Evolutionary conservation across 202 grass and related monocot genomes (phyloP).

Genomic region (Panicum virgatum): DNA sequence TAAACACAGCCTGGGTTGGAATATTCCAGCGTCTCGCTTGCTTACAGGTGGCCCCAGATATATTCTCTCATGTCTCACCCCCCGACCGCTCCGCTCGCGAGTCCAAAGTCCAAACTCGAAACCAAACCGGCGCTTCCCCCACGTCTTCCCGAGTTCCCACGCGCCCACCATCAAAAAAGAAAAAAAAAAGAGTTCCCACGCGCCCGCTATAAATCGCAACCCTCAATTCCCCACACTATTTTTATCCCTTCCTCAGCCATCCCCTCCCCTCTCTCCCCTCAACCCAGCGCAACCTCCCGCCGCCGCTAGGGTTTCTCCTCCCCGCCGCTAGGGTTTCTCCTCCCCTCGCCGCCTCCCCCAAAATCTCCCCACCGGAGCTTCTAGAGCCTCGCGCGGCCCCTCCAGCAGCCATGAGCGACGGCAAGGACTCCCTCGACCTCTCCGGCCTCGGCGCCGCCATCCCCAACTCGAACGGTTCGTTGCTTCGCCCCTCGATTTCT

Average conservation of each 20-base stretch:
- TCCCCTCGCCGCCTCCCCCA: slow-evolving; percentile 9
- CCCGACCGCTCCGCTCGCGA: slow-evolving; percentile 9
- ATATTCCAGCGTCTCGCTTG: neutral
- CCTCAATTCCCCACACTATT: slow-evolving; percentile 1
- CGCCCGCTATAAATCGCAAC: slow-evolving; percentile 40
- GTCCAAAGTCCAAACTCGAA: slow-evolving; percentile 44
- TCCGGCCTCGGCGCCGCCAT: slow-evolving; percentile 67
- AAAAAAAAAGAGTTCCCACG: slow-evolving; percentile 40
- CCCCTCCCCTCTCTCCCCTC: neutral
- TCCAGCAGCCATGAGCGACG: slow-evolving; percentile 60
- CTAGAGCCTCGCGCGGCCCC: neutral
- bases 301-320: slow-evolving; percentile 62
- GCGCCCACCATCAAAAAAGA: no score
- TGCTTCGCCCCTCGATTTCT: slow-evolving; percentile 3
- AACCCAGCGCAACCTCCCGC: slow-evolving; percentile 14
- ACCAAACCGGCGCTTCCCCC: neutral
- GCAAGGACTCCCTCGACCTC: slow-evolving; percentile 81
- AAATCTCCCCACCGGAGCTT: slow-evolving; percentile 16
- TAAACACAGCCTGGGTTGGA: no score
- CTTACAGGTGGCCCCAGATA: slow-evolving; percentile 9
- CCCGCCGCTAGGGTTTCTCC: slow-evolving; percentile 63
- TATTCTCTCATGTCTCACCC: neutral
- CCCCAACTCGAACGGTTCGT: slow-evolving; percentile 46
- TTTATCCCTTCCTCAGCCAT: slow-evolving; percentile 27
- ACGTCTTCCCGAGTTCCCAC: slow-evolving; percentile 27